These are phyloP conservation scores for Symbiodinium pilosum DNA, from an alignment of 73 alveolate genomes.

Conservation along the genomic window DNA sequence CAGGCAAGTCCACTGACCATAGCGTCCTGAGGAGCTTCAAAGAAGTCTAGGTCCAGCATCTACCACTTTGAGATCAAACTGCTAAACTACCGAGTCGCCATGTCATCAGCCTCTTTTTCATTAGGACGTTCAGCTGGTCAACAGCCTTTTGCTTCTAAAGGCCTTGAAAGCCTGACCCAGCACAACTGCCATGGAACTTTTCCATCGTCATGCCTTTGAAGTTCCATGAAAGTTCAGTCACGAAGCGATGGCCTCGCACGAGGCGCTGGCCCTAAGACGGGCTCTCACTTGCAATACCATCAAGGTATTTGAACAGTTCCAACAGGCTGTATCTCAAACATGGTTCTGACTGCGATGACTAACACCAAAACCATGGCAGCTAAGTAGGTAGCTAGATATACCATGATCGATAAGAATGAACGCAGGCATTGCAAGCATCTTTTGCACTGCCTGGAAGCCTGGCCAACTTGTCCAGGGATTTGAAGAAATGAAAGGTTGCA, in stretches of 20 bases:
- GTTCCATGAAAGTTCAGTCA: background rate
- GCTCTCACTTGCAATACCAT: too few species aligned
- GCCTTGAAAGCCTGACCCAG: background rate
- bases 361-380: background rate
- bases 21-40: background rate
- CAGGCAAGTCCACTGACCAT: background rate
- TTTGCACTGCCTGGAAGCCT: background rate
- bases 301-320: too few species aligned
- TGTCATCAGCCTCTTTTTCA: background rate
- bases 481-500: background rate
- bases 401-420: background rate
- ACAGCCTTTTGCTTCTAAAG: background rate
- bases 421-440: background rate
- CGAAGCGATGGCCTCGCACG: conserved; percentile 9
- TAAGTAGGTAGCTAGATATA: background rate
- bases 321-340: too few species aligned
- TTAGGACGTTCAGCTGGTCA: background rate
- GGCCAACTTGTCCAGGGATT: conserved; percentile 2
- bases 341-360: too few species aligned
- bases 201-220: background rate
- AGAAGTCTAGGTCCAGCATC: too few species aligned
- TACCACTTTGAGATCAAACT: too few species aligned
- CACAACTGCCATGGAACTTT: background rate
- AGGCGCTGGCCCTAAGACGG: background rate
- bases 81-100: background rate